Base-by-base conservation (phyloP, 768 basidiomycete species). In the Aureoboletus auriporus region DNA sequence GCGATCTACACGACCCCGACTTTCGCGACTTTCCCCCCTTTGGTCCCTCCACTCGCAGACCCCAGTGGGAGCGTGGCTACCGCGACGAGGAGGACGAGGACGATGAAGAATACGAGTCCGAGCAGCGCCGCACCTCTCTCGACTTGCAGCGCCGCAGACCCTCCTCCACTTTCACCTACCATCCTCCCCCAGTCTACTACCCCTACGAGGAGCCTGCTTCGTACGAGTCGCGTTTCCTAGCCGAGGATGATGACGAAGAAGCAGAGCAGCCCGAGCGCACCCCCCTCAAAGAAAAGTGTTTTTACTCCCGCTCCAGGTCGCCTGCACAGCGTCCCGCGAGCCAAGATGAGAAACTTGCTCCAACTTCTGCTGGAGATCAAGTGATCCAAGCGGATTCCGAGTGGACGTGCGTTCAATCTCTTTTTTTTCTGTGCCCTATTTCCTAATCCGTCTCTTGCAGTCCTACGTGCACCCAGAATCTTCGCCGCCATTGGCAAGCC, bases 1-100 rank as follows among this genome's bases (percentile, higher is more conserved):
- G 82, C 42, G 76, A 81, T 63, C 69, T 83, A 23, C 82, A 84
- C 58, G 83, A 84, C 63, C 83, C 83, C 20, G 83, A 84, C 59
- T 84, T 75, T 66, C 73, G 82, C 52, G 74, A 83, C 66, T 84
- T 84, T 51, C 83, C 82, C 27, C 59, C 72, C 31, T 58, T 71
- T 40, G 44, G 44, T 13, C 49, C 58, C 36, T 23, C 54, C 9
- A 23, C 20, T 23, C 56, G 62, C 29, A 63, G 68, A 1, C 64
- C 71, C 0, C 59, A 52, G 1, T 74, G 71, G 71, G 74, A 73
- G 40, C 57, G 61, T 20, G 57, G 54, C 4, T 58, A 63, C 39
- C 43, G 46, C n/a, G 55, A 65, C 23, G 64, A 68, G 40, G 66
- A 65, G 8, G 58, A 61, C 39, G 55, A 61, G 27, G 66, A 68